Conservation (phyloP, 73 alveolate species). For the Uronychia binucleata region DNA sequence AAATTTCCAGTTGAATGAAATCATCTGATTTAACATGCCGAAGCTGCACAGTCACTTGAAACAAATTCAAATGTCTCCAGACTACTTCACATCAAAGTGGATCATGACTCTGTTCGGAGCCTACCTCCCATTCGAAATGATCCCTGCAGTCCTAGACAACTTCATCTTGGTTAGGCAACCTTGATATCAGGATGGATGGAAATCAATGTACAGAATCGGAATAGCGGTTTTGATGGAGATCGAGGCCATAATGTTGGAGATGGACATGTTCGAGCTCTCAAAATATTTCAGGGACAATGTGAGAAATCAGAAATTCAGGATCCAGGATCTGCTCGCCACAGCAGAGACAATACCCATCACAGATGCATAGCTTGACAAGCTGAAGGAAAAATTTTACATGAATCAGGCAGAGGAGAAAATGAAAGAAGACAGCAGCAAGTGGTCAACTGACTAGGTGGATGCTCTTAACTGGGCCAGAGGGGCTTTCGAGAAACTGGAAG, state of each 20-base stretch:
- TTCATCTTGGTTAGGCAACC: slow-evolving; percentile 45
- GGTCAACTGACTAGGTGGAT: slow-evolving; percentile 78
- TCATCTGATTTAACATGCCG: slow-evolving; percentile 63
- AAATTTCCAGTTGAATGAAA: slow-evolving; percentile 73
- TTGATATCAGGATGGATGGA: slow-evolving; percentile 72
- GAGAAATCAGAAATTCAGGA: slow-evolving; percentile 53
- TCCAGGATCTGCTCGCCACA: slow-evolving; percentile 42
- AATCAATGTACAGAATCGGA: slow-evolving; percentile 75
- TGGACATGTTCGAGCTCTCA: slow-evolving; percentile 82
- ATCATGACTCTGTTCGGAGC: slow-evolving; percentile 79
- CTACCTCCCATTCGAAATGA: slow-evolving; percentile 76
- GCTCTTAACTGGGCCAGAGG: slow-evolving; percentile 68
- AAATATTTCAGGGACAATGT: slow-evolving; percentile 78
- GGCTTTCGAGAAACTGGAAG: slow-evolving; percentile 70
- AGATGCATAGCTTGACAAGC: slow-evolving; percentile 64
- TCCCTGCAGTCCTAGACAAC: slow-evolving; percentile 80
- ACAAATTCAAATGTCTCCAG: slow-evolving; percentile 70
- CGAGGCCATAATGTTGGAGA: slow-evolving; percentile 68
- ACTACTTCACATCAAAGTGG: slow-evolving; percentile 85
- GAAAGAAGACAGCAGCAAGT: slow-evolving; percentile 52
- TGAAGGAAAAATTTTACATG: slow-evolving; percentile 73
- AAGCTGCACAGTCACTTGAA: slow-evolving; percentile 68
- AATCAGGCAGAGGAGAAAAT: slow-evolving; percentile 76
- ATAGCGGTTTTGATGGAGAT: slow-evolving; percentile 69
- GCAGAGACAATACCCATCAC: slow-evolving; percentile 9